These are phyloP conservation scores for Talaromyces sp. DNA, from an alignment of 2,329 filamentous ascomycete species.

Conservation along the genomic window DNA sequence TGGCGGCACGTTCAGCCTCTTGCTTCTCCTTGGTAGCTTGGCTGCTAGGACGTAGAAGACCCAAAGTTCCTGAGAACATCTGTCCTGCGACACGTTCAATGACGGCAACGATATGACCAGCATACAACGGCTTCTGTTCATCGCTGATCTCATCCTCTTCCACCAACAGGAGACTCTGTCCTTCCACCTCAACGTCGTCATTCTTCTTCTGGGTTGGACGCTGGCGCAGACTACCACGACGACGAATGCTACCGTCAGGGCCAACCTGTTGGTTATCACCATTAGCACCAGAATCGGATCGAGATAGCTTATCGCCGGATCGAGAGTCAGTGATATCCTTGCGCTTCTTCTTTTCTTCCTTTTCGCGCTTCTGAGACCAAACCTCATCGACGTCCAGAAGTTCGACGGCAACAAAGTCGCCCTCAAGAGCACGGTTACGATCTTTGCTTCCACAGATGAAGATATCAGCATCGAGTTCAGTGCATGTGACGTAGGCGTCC, in stretches of 20 bases:
- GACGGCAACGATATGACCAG: conserved; percentile 94
- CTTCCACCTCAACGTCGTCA: conserved; percentile 97
- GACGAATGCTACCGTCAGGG: conserved; percentile 80
- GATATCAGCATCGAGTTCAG: conserved; percentile 94
- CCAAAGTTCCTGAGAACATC: conserved; percentile 97
- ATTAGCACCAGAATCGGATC: conserved; percentile 58
- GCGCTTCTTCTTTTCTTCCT: conserved; percentile 99
- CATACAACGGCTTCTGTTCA: conserved; percentile 95
- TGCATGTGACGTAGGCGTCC: conserved; percentile 94
- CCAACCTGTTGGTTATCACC: conserved; percentile 62
- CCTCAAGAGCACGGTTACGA: conserved; percentile 92
- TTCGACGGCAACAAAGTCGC: conserved; percentile 92
- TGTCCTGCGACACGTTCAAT: conserved; percentile 95
- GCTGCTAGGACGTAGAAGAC: conserved; percentile 89
- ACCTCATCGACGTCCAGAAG: conserved; percentile 97
- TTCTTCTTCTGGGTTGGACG: conserved; percentile 99
- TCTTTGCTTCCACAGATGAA: conserved; percentile 99
- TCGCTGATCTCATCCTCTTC: conserved; percentile 99
- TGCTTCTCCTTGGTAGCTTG: conserved; percentile 99
- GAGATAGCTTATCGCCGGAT: conserved; percentile 62
- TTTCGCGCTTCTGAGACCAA: conserved; percentile 97
- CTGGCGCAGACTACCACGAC: conserved; percentile 92
- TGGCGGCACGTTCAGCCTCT: conserved; percentile 88
- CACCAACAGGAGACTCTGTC: conserved; percentile 91
- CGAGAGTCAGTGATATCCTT: conserved; percentile 97